phyloP scores from a whole-genome alignment of 345 rosid genomes.

The Citrus australasica region DNA sequence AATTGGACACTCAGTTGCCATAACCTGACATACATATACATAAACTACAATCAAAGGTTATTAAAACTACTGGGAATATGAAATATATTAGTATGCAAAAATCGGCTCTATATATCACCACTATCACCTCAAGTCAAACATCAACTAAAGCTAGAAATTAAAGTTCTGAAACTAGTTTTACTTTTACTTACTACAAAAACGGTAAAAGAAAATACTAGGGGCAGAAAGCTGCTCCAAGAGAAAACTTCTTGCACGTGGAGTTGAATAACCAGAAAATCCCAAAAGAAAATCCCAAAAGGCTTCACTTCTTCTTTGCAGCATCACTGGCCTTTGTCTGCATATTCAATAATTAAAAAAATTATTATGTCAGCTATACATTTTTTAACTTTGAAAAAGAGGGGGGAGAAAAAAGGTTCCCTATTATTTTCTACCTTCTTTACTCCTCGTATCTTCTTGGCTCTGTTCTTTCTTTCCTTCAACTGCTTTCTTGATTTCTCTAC shows the following conservation, averaged over 20 bases:
- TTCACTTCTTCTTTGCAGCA: slow-evolving; percentile 39
- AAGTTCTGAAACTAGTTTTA: too few relatives aligned
- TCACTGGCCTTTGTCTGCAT: slow-evolving; percentile 38
- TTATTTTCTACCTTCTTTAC: slow-evolving; percentile 26
- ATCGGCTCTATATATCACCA: background rate
- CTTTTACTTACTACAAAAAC: background rate
- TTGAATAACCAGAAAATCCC: background rate
- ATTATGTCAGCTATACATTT: background rate
- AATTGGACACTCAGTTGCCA: background rate
- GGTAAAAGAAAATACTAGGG: background rate
- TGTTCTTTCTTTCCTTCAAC: slow-evolving; percentile 29
- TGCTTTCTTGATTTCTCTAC: slow-evolving; percentile 36
- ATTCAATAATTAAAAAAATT: background rate
- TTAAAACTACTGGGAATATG: background rate
- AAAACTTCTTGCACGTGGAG: background rate
- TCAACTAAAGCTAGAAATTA: background rate
- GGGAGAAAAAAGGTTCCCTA: too few relatives aligned
- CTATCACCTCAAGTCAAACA: background rate
- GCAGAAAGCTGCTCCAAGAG: background rate
- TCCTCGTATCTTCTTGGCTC: slow-evolving; percentile 30
- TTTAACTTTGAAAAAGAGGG: background rate
- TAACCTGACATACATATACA: background rate
- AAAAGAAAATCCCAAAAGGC: background rate
- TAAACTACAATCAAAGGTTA: background rate
- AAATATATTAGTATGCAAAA: background rate